Evolutionary conservation across 1,284 basidiomycete genomes (phyloP).

Genomic region (Melanopsichium pennsylvanicum): DNA sequence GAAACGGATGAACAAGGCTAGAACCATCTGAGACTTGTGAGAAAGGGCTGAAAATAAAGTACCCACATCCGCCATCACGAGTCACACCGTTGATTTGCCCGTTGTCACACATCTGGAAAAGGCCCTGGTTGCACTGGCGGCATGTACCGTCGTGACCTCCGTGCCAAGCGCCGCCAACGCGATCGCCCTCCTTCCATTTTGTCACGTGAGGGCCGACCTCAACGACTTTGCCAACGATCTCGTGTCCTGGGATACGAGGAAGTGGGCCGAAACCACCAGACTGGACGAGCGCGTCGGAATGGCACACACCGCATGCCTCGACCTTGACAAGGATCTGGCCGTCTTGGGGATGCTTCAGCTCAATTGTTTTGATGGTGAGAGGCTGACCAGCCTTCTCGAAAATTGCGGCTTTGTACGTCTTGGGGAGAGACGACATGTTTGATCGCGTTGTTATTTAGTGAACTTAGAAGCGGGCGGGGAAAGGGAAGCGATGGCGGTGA

Average conservation of each 20-base stretch:
- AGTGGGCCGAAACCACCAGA: constrained; percentile 29
- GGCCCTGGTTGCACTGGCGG: constrained; percentile 58
- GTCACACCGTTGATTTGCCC: constrained; percentile 53
- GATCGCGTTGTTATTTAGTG: background rate
- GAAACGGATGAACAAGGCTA: no score
- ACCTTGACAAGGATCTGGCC: constrained; percentile 93
- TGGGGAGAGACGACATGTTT: constrained; percentile 39
- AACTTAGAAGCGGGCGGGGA: background rate
- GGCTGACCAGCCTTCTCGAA: constrained; percentile 92
- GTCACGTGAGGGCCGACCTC: constrained; percentile 52
- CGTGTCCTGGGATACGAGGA: constrained; percentile 57
- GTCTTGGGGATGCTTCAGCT: constrained; percentile 87
- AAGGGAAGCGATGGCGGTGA: background rate
- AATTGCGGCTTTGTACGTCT: constrained; percentile 74
- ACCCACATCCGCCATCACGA: constrained; percentile 49
- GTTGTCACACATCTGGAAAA: constrained; percentile 55
- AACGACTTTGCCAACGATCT: constrained; percentile 59
- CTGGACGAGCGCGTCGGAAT: constrained; percentile 71
- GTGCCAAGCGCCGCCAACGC: constrained; percentile 63
- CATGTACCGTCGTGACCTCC: constrained; percentile 58
- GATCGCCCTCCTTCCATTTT: constrained; percentile 55
- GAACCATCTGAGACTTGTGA: no score
- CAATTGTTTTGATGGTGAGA: constrained; percentile 86
- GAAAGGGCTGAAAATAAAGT: no score
- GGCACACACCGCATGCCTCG: constrained; percentile 92